These are phyloP conservation scores for Colletotrichum sp. DNA, from an alignment of 2,329 filamentous ascomycete species.

Conservation along the genomic window DNA sequence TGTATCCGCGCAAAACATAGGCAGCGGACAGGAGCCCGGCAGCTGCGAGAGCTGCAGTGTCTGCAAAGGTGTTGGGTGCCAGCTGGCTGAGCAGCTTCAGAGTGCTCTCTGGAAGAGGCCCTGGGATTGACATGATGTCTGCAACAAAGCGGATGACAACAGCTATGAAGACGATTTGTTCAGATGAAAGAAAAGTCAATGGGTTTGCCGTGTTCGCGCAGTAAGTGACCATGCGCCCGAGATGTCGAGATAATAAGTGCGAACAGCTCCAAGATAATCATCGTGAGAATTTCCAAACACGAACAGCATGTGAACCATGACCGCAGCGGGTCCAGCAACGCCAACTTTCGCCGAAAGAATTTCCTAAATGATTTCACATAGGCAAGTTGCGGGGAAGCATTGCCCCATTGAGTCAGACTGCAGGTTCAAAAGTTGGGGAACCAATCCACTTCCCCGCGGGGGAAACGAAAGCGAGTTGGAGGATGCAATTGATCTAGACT, in stretches of 20 bases:
- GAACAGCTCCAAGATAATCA: neutral
- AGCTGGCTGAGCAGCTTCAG: constrained; percentile 21
- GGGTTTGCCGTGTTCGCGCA: neutral
- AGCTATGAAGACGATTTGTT: neutral
- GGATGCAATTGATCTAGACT: neutral
- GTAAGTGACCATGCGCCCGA: neutral
- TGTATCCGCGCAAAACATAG: constrained; percentile 45
- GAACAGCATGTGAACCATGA: neutral
- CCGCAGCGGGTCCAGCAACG: neutral
- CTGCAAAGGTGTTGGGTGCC: constrained; percentile 25
- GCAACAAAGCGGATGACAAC: neutral
- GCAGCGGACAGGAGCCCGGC: constrained; percentile 27
- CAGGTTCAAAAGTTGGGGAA: neutral
- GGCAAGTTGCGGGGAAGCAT: neutral
- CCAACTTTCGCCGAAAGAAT: neutral
- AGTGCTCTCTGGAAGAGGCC: constrained; percentile 11
- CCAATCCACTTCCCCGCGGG: constrained; percentile 17
- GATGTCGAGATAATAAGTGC: neutral
- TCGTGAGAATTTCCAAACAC: neutral
- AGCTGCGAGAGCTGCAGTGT: constrained; percentile 29
- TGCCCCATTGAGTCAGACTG: neutral
- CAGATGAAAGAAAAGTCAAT: neutral
- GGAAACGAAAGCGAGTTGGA: neutral
- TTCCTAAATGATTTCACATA: neutral
- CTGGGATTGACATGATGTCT: neutral